Evolutionary conservation across 345 rosid genomes (phyloP), one percentile per base, ranked within the genome.

Genomic region (Populus nigra): DNA sequence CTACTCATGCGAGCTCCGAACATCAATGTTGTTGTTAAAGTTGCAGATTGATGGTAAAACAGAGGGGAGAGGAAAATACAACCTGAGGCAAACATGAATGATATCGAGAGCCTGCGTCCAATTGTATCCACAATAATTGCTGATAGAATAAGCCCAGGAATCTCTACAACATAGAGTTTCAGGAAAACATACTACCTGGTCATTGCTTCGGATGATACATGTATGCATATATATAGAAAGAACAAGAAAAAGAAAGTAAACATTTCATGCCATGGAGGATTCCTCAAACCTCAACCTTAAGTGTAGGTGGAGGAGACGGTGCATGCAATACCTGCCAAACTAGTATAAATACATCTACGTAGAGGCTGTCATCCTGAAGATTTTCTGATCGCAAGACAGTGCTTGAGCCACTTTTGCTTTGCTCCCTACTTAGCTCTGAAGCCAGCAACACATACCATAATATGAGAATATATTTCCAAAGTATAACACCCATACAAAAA

Each of bases 401-500:
- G 35, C 35, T 33, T 45, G 73, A 65, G 17, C 63, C 31, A 18
- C 83, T 76, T 53, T 76, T 55, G 16, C 63, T 67, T 7, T 76
- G 72, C 13, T 73, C 70, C 22, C 41, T 50, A 72, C 79, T 76
- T 39, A 80, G 69, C n/a, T 71, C 69, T 35, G 83, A 76, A 39
- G 83, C 76, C 55, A 80, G 41, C 76, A 80, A 67, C 23, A 11
- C 22, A 80, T 76, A 5, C 80, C 83, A 65, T 76, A 80, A 66
- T 76, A 76, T 13, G 68, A 41, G 35, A 80, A 80, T 7, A 49
- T 39, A 35, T 80, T 76, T 29, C 80, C 73, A 4, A 29, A 33
- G 35, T 33, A 4, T 4, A 4, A 4, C 5, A 33, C 5, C 35
- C 35, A 33, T 33, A 33, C 35, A 8, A 80, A 76, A 25, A 80